Conservation (phyloP, 176 grass and related monocot species). For the Oryza coarctata region DNA sequence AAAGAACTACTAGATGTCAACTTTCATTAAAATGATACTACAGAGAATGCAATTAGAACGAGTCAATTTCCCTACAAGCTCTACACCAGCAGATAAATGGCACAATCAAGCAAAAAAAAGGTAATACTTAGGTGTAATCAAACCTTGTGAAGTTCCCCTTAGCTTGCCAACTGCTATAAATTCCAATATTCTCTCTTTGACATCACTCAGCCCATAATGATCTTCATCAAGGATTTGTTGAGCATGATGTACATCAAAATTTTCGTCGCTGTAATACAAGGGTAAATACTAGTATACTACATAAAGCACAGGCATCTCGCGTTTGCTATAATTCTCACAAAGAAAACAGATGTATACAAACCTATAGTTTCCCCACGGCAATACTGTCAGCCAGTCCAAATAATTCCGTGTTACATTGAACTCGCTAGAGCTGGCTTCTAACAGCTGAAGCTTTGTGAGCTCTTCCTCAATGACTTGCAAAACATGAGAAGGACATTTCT, state of each 20-base stretch:
- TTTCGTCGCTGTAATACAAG: slow-evolving; percentile 70
- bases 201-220: slow-evolving; percentile 97
- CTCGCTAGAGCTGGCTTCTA: slow-evolving; percentile 96
- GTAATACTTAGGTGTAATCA: slow-evolving; percentile 7
- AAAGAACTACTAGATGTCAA: not conserved
- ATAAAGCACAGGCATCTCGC: slow-evolving; percentile 23
- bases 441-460: slow-evolving; percentile 81
- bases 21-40: not conserved
- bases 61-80: slow-evolving; percentile 1
- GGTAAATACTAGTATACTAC: slow-evolving; percentile 1
- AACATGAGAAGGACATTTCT: slow-evolving; percentile 87
- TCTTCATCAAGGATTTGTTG: slow-evolving; percentile 98
- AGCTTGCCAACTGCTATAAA: slow-evolving; percentile 99
- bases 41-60: slow-evolving; percentile 24
- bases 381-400: slow-evolving; percentile 94
- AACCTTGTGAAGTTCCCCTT: slow-evolving; percentile 97
- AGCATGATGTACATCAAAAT: slow-evolving; percentile 92
- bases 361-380: slow-evolving; percentile 99
- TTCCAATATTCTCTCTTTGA: slow-evolving; percentile 98
- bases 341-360: slow-evolving; percentile 40
- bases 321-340: slow-evolving; percentile 18
- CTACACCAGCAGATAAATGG: slow-evolving; percentile 21
- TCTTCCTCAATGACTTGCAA: slow-evolving; percentile 99
- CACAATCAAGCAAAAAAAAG: slow-evolving; percentile 8
- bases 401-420: slow-evolving; percentile 99